Evolutionary conservation across 768 basidiomycete species (phyloP).

Genomic region (Boletus patriciae): DNA sequence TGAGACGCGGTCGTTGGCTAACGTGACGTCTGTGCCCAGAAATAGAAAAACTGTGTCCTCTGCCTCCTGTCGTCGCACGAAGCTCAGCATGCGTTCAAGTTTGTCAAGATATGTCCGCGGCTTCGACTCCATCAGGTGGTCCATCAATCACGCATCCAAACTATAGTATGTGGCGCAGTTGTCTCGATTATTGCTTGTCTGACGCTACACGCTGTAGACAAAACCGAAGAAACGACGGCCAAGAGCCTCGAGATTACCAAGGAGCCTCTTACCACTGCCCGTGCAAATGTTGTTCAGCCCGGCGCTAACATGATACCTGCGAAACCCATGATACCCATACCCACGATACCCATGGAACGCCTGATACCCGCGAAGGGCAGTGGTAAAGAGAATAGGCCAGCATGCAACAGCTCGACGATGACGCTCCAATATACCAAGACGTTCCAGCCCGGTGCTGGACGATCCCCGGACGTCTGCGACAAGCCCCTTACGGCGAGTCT

Average conservation of each 20-base stretch:
- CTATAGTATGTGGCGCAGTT: constrained; percentile 4
- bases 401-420: neutral
- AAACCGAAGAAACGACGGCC: constrained; percentile 1
- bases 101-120: neutral
- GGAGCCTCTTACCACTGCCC: neutral
- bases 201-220: neutral
- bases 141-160: neutral
- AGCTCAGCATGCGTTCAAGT: neutral
- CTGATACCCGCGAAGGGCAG: neutral
- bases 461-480: neutral
- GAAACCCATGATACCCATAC: constrained; percentile 1
- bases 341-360: constrained; percentile 5
- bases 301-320: constrained; percentile 7
- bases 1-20: neutral
- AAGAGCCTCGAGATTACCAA: neutral
- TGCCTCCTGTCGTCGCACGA: neutral
- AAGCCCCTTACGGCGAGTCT: constrained; percentile 6
- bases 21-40: constrained; percentile 5
- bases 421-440: neutral
- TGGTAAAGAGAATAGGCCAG: constrained; percentile 19
- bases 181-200: neutral
- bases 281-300: constrained; percentile 1
- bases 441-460: constrained; percentile 7
- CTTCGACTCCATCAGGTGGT: neutral
- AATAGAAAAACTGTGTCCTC: neutral